These are phyloP conservation scores for Neonothopanus nambi DNA, from an alignment of 1,284 basidiomycete species.

Conservation along the genomic window DNA sequence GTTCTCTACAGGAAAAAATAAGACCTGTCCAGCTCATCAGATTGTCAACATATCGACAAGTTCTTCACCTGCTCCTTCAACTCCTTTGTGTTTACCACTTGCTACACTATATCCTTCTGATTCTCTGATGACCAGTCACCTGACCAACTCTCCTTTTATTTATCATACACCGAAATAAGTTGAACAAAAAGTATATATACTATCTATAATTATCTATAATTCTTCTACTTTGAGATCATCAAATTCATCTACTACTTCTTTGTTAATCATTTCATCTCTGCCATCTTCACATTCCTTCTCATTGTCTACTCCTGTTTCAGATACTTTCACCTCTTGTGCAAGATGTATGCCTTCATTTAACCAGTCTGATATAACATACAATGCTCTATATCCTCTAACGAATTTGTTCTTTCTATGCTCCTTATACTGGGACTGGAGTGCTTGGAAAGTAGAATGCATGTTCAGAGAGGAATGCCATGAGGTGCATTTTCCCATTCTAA, in stretches of 20 bases:
- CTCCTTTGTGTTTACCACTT: too few species aligned
- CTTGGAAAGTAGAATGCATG: background rate
- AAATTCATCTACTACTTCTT: background rate
- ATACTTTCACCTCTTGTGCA: background rate
- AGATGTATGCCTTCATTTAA: background rate
- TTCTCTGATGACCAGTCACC: too few species aligned
- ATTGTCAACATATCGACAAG: too few species aligned
- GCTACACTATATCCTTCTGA: too few species aligned
- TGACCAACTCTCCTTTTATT: too few species aligned
- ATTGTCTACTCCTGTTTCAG: background rate
- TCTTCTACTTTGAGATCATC: constrained; percentile 1
- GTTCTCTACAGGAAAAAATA: too few species aligned
- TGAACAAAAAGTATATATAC: too few species aligned
- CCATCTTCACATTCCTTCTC: background rate
- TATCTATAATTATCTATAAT: background rate
- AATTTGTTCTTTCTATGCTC: background rate
- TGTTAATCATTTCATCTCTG: background rate
- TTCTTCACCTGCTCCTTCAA: too few species aligned
- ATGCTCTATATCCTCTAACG: background rate
- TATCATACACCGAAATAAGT: too few species aligned
- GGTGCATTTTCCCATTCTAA: background rate
- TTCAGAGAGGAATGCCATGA: background rate
- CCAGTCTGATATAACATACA: background rate
- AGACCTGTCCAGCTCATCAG: too few species aligned
- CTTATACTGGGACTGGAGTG: background rate